Base-by-base conservation (phyloP, 2,329 filamentous ascomycete species). In the Clarireedia sp. region DNA sequence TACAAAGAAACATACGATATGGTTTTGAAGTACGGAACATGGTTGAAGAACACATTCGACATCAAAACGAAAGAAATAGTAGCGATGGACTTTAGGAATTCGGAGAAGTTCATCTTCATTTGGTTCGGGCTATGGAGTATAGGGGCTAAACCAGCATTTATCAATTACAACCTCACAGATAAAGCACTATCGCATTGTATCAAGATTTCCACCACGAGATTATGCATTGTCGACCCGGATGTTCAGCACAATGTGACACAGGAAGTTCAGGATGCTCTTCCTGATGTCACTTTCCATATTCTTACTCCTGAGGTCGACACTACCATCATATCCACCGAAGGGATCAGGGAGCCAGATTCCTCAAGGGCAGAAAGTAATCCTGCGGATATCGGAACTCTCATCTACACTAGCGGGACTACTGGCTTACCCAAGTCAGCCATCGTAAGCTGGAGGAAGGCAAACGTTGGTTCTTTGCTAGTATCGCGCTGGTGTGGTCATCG, bases 341-440 rank as follows among this genome's bases (percentile, higher is more conserved):
- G 81, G 1, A 66, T 76, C 21, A 78, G 87, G 5, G 77, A 79
- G 36, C 76, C 85, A 12, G 80, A 89, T 69, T 70, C 75, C 46
- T 70, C 75, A 46, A 77, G 84, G 21, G 17, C 16, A 24, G 8
- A 77, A 81, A 16, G 69, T 77, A 55, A 70, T 73, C 17, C 71
- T 77, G 8, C 57, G 7, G 78, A 82, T 56, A 82, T 89, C 73
- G 85, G 81, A 1, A 76, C 86, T 45, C 78, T 95, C 60, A 91
- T 96, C 62, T 95, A 88, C 69, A 95, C 90, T 0, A 90, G 86
- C 29, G 90, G 90, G 17, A 95, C 90, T 0, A 95, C 90, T 0
- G 90, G 90, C 1, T 72, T 95, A 60, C 89, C 90, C 9, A 95
- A 95, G 67, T 81, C 86, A 0, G 87, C 87, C 10, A 82, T 90